Evolutionary conservation across 2,329 filamentous ascomycete genomes (phyloP).

Genomic region (Pseudocercospora pini-densiflorae): DNA sequence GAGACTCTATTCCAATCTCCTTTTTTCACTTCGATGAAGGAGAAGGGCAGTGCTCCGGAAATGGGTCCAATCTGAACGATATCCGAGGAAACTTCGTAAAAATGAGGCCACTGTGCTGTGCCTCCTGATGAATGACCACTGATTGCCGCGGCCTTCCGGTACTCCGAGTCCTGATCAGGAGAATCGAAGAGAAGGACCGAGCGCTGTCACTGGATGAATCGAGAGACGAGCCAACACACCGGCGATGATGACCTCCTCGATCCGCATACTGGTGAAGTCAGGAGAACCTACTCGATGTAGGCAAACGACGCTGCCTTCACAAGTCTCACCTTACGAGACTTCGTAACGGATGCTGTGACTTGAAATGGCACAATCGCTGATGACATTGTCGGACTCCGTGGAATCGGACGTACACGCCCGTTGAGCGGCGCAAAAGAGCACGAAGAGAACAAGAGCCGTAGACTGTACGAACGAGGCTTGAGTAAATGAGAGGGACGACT

Average conservation of each 20-base stretch:
- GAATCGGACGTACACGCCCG: not conserved
- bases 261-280: not conserved
- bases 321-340: not conserved
- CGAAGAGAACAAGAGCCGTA: not conserved
- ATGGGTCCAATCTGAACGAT: not conserved
- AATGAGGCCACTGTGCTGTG: not conserved
- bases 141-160: conserved; percentile 1
- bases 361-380: not conserved
- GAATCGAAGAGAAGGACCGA: not conserved
- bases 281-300: not conserved
- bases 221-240: not conserved
- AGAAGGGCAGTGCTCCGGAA: not conserved
- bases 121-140: not conserved
- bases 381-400: not conserved
- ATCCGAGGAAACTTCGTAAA: not conserved
- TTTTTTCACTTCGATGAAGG: not conserved
- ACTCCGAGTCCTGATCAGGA: not conserved
- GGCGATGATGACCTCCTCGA: not conserved
- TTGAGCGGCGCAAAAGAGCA: not conserved
- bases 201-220: not conserved
- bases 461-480: not conserved
- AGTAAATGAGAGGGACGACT: not conserved
- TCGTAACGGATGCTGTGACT: not conserved
- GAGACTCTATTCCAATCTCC: not conserved
- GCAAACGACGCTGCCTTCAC: not conserved